phyloP scores from a whole-genome alignment of 1,139 yeast species.

The Zygoascus meyerae region DNA sequence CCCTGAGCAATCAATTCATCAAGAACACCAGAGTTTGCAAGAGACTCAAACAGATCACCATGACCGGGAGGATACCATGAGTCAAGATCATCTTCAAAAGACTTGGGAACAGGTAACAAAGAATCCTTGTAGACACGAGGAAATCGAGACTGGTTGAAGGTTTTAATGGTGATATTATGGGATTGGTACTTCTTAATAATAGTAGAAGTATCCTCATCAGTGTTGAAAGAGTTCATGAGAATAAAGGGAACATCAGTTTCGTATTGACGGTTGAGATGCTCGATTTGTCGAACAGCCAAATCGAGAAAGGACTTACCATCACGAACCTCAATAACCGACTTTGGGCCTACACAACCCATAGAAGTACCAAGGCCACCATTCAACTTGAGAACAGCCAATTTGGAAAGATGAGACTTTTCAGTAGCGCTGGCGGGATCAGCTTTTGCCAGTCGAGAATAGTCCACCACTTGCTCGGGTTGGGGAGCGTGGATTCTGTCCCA shows the following conservation, averaged over 20 bases:
- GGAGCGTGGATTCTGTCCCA: conserved; percentile 98
- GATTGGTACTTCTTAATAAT: conserved; percentile 96
- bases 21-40: conserved; percentile 85
- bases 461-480: conserved; percentile 77
- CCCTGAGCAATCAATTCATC: conserved; percentile 90
- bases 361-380: conserved; percentile 99
- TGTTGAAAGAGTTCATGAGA: conserved; percentile 97
- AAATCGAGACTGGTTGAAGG: conserved; percentile 94
- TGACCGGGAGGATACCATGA: conserved; percentile 99
- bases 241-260: conserved; percentile 93
- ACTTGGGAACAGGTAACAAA: conserved; percentile 84
- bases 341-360: conserved; percentile 99
- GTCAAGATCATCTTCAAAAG: conserved; percentile 67
- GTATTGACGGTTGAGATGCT: conserved; percentile 83
- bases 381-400: conserved; percentile 89
- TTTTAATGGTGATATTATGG: conserved; percentile 89
- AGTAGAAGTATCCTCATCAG: conserved; percentile 92
- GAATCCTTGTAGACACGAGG: conserved; percentile 96
- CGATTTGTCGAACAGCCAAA: conserved; percentile 92
- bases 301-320: conserved; percentile 97
- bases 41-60: conserved; percentile 92
- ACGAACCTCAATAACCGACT: conserved; percentile 95
- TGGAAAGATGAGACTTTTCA: conserved; percentile 54
- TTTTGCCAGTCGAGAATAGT: conserved; percentile 48
- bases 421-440: conserved; percentile 22